phyloP scores from a whole-genome alignment of 495 filamentous ascomycete genomes.

The Aspergillus hancockii region DNA sequence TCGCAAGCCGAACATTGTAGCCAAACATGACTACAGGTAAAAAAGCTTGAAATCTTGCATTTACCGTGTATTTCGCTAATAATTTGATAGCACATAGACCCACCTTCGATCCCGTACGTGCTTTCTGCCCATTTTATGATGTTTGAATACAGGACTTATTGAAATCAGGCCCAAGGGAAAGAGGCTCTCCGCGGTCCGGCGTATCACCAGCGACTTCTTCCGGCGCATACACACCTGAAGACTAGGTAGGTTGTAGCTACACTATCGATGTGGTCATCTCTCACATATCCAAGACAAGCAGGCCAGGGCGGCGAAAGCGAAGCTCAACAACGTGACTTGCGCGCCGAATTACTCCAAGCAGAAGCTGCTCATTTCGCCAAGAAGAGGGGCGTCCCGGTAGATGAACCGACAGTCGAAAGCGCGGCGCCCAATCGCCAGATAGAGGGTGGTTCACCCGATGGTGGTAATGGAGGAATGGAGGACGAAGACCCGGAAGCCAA shows the following conservation, averaged over 20 bases:
- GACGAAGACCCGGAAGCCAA: constrained; percentile 82
- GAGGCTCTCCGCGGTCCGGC: constrained; percentile 91
- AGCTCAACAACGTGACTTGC: constrained; percentile 71
- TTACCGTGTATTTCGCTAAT: constrained; percentile 24
- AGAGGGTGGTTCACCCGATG: constrained; percentile 45
- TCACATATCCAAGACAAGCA: constrained; percentile 59
- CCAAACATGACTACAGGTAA: constrained; percentile 68
- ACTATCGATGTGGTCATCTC: not conserved
- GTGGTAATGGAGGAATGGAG: constrained; percentile 36
- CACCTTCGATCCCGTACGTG: constrained; percentile 85
- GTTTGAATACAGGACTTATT: constrained; percentile 22
- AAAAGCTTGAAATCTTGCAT: not conserved
- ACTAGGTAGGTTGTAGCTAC: constrained; percentile 55
- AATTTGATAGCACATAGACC: constrained; percentile 66
- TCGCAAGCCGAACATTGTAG: not conserved
- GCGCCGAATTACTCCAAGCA: constrained; percentile 84
- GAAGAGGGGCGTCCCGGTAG: constrained; percentile 61
- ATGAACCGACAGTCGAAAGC: constrained; percentile 38
- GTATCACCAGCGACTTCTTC: constrained; percentile 94
- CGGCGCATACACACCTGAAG: constrained; percentile 90
- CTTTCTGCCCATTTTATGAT: not conserved
- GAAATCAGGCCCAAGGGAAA: constrained; percentile 79
- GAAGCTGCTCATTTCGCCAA: constrained; percentile 89
- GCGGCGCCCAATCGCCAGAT: constrained; percentile 66
- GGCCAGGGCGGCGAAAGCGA: constrained; percentile 89